Evolutionary conservation across 2,329 filamentous ascomycete species (phyloP).

Genomic region (Pseudocercospora macadamiae): DNA sequence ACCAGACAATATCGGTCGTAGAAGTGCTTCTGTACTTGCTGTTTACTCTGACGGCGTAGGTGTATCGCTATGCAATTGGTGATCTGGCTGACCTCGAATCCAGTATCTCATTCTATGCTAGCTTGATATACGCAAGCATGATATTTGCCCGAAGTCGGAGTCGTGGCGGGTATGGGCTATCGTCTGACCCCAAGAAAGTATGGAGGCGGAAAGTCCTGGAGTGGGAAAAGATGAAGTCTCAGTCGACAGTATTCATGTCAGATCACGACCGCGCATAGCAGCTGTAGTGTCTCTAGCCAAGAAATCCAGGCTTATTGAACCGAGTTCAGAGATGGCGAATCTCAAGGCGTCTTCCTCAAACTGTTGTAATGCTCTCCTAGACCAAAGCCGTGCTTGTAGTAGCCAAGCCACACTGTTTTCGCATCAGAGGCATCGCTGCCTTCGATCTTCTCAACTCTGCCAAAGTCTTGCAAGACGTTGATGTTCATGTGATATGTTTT

Average conservation of each 20-base stretch:
- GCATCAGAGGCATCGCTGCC: constrained; percentile 35
- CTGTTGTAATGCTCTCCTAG: constrained; percentile 98
- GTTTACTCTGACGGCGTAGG: constrained; percentile 14
- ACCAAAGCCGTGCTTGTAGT: constrained; percentile 92
- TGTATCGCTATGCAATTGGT: background rate
- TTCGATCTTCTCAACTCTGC: constrained; percentile 73
- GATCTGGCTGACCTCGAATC: background rate
- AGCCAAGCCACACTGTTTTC: constrained; percentile 81
- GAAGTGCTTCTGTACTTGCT: constrained; percentile 6
- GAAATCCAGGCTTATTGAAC: too few species aligned
- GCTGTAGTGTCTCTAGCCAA: background rate
- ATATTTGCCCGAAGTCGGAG: constrained; percentile 13
- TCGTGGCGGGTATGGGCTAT: background rate
- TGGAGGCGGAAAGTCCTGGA: background rate
- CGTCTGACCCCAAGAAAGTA: background rate
- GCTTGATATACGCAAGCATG: constrained; percentile 10
- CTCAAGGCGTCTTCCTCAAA: constrained; percentile 49
- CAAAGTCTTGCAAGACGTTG: constrained; percentile 80
- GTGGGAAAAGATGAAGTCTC: background rate
- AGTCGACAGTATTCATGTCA: background rate
- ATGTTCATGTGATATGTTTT: constrained; percentile 79
- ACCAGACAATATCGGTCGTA: background rate
- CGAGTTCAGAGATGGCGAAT: background rate
- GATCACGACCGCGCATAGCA: background rate
- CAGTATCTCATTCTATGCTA: constrained; percentile 15